A percentile compares a stretch with the other conserved stretches of the same genome.
These are phyloP conservation scores for Parmelia sp. DNA, from an alignment of 495 filamentous ascomycete genomes.

Conservation along the genomic window DNA sequence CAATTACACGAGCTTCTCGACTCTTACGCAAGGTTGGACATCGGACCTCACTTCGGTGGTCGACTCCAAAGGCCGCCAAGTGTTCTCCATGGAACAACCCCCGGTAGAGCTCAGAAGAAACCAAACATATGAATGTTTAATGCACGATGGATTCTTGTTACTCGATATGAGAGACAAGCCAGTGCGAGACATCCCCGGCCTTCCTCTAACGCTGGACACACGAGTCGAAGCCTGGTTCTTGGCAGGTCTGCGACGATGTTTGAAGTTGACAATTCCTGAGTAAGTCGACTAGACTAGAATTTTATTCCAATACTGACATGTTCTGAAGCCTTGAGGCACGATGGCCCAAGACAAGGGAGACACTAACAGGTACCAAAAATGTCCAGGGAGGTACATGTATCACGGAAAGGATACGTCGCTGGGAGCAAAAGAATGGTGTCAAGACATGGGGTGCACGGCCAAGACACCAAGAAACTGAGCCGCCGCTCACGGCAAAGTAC, in stretches of 20 bases:
- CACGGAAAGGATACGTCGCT: background rate
- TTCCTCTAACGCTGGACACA: background rate
- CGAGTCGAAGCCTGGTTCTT: background rate
- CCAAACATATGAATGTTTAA: background rate
- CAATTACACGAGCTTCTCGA: background rate
- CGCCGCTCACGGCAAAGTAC: background rate
- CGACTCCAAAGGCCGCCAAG: background rate
- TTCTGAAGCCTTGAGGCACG: background rate
- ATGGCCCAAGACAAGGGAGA: background rate
- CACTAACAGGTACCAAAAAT: background rate
- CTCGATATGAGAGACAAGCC: background rate
- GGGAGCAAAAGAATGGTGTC: background rate
- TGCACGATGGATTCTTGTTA: background rate
- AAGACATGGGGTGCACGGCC: background rate
- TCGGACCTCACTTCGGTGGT: background rate
- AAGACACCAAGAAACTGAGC: background rate
- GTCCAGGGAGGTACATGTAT: background rate
- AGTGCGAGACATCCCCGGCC: background rate
- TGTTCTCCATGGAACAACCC: background rate
- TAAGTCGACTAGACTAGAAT: too few relatives aligned
- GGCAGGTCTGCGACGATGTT: background rate
- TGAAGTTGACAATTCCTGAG: background rate
- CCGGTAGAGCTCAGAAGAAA: background rate
- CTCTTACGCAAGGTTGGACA: background rate
- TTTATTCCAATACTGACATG: too few relatives aligned